phyloP scores from a whole-genome alignment of 1,139 yeast genomes.

The Candida sojae region DNA sequence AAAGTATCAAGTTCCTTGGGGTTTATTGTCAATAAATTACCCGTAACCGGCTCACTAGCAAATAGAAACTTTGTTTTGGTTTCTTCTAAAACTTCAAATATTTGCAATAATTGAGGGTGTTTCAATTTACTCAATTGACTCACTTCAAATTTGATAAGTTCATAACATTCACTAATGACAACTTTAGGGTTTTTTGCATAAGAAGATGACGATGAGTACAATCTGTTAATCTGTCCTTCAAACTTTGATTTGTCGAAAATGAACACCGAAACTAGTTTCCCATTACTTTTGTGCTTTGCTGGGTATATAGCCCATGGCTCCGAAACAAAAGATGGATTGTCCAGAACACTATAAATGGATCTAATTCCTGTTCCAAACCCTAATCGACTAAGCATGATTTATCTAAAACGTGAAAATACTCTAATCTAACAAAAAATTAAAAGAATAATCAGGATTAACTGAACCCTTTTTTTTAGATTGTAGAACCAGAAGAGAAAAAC shows the following conservation, averaged over 20 bases:
- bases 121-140: constrained; percentile 74
- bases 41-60: constrained; percentile 79
- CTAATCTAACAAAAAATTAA: neutral
- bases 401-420: no score
- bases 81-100: constrained; percentile 87
- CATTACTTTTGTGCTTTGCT: constrained; percentile 67
- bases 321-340: constrained; percentile 69
- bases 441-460: neutral
- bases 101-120: constrained; percentile 83
- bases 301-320: constrained; percentile 89
- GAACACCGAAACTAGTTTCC: constrained; percentile 73
- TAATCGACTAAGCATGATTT: constrained; percentile 22
- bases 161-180: constrained; percentile 42
- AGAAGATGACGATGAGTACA: constrained; percentile 45
- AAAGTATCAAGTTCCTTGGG: constrained; percentile 57
- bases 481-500: no score
- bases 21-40: constrained; percentile 54
- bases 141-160: constrained; percentile 51
- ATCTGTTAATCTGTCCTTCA: constrained; percentile 54
- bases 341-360: constrained; percentile 70
- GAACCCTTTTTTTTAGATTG: neutral
- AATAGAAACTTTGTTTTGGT: constrained; percentile 75
- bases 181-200: constrained; percentile 40
- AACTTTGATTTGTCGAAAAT: constrained; percentile 82
- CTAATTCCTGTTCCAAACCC: constrained; percentile 66